These are phyloP conservation scores for Trypanosoma congolense DNA, from an alignment of 208 protist species.

Conservation along the genomic window DNA sequence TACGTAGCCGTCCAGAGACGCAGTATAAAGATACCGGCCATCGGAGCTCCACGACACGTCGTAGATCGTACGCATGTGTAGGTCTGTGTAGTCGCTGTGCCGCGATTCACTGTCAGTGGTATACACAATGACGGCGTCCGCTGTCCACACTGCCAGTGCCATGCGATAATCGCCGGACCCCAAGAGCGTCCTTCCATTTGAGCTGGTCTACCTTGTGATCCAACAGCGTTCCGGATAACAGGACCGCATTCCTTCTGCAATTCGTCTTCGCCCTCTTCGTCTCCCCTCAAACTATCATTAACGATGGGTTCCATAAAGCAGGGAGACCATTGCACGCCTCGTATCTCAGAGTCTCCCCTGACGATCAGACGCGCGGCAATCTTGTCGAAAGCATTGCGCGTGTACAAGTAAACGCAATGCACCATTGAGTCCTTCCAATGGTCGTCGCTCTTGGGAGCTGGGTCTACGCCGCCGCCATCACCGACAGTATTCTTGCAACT, in stretches of 20 bases:
- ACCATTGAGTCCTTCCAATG: slow-evolving; percentile 40
- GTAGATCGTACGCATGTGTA: slow-evolving; percentile 88
- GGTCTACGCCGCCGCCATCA: slow-evolving; percentile 4
- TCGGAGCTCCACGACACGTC: slow-evolving; percentile 73
- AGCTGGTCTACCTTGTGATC: background rate
- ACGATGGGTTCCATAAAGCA: slow-evolving; percentile 66
- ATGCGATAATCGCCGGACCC: slow-evolving; percentile 82
- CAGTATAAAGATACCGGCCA: slow-evolving; percentile 58
- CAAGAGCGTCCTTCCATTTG: slow-evolving; percentile 34
- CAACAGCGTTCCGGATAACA: too few species aligned
- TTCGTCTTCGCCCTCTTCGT: background rate
- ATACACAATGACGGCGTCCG: slow-evolving; percentile 81
- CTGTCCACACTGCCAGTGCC: slow-evolving; percentile 80
- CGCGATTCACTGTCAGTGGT: slow-evolving; percentile 72
- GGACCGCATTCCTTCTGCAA: background rate
- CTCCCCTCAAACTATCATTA: background rate
- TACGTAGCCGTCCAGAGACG: slow-evolving; percentile 82
- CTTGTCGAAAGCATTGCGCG: slow-evolving; percentile 49
- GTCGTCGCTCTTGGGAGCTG: slow-evolving; percentile 21
- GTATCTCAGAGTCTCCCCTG: slow-evolving; percentile 65
- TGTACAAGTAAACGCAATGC: slow-evolving; percentile 81
- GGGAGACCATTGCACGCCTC: slow-evolving; percentile 73
- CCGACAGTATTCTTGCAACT: background rate
- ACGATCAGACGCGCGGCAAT: slow-evolving; percentile 52
- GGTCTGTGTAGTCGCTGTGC: slow-evolving; percentile 84